phyloP scores from a whole-genome alignment of 2,329 filamentous ascomycete genomes.

The Aspergillus sp. region DNA sequence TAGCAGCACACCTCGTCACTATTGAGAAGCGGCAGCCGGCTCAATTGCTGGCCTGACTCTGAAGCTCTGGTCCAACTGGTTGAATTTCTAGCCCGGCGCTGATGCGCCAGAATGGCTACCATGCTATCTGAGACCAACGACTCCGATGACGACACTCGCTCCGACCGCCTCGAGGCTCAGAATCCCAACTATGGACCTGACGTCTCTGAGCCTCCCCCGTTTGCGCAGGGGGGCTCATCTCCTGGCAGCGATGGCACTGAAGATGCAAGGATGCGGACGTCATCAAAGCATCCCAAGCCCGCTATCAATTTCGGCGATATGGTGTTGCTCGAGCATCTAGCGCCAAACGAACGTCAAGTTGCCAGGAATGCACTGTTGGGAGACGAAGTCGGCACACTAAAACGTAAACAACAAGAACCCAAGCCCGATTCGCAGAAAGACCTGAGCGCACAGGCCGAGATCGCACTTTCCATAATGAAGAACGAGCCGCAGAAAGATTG shows the following conservation, averaged over 20 bases:
- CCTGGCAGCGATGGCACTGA: conserved; percentile 14
- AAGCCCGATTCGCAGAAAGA: no score
- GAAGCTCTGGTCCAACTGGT: no score
- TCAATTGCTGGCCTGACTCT: no score
- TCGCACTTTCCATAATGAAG: no score
- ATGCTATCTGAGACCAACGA: conserved; percentile 34
- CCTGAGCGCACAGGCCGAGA: no score
- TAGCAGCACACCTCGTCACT: no score
- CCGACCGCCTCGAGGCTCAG: conserved; percentile 26
- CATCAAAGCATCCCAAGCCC: conserved; percentile 20
- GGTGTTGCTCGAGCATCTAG: conserved; percentile 58
- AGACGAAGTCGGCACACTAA: background rate
- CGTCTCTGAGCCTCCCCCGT: conserved; percentile 26
- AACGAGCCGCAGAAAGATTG: no score
- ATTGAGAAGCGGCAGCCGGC: no score
- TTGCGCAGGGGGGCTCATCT: conserved; percentile 13
- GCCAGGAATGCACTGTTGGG: conserved; percentile 46
- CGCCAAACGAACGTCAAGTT: conserved; percentile 56
- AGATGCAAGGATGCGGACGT: conserved; percentile 21
- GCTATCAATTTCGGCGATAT: conserved; percentile 48
- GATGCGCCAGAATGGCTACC: no score
- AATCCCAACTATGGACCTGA: conserved; percentile 21
- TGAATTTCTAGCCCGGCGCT: no score
- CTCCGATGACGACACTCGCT: conserved; percentile 30
- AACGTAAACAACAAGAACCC: no score